Conservation (phyloP, 495 filamentous ascomycete species). For the Neurospora sp. region DNA sequence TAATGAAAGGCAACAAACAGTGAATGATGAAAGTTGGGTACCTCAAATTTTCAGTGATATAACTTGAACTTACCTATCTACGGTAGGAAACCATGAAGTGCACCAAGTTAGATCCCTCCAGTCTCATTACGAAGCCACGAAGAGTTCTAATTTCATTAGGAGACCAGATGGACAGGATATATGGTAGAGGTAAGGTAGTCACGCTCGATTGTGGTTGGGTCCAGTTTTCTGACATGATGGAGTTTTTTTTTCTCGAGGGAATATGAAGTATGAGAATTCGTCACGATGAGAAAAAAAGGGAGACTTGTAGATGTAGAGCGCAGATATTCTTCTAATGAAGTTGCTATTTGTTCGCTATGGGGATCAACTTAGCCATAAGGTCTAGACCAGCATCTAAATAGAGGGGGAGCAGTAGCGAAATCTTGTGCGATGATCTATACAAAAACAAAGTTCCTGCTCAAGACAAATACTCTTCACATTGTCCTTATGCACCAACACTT, state of each 20-base stretch:
- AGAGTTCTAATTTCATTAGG: too few species aligned
- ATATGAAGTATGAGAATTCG: neutral
- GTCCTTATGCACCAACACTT: neutral
- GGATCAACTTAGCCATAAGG: neutral
- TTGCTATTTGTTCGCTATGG: neutral
- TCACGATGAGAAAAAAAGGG: neutral
- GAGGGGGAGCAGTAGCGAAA: neutral
- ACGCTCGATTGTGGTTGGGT: too few species aligned
- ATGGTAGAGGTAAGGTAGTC: too few species aligned
- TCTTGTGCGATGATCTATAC: neutral
- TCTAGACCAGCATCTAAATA: neutral
- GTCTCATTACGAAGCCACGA: too few species aligned
- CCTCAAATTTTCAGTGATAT: too few species aligned
- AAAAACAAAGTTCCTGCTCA: neutral
- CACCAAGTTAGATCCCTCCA: too few species aligned
- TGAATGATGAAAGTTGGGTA: neutral
- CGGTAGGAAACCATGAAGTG: too few species aligned
- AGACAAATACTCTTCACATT: neutral
- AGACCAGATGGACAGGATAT: too few species aligned
- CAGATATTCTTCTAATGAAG: neutral
- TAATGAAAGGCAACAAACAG: neutral
- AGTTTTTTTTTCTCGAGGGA: too few species aligned
- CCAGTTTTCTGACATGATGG: too few species aligned
- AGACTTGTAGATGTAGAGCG: neutral
- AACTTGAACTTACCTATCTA: too few species aligned